Percentiles rank a stretch among this genome's conserved stretches.
Evolutionary conservation across 2,329 filamentous ascomycete genomes (phyloP).

Genomic region (Penicillium hesseltinei): DNA sequence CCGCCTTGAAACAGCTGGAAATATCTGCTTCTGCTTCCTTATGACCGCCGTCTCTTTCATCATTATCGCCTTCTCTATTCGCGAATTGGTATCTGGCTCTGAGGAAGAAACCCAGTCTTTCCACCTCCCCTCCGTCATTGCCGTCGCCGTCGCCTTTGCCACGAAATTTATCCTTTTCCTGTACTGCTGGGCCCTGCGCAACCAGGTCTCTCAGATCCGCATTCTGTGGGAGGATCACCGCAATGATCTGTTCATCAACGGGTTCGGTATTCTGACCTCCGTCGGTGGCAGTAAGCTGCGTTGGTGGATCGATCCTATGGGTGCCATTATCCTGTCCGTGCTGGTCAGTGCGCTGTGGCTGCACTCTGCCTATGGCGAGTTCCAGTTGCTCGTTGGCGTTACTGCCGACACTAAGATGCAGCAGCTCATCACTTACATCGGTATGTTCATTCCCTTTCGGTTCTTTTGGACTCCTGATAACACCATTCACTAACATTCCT

Average conservation of each 20-base stretch:
- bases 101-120: conserved; percentile 61
- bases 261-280: conserved; percentile 84
- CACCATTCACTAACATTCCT: conserved; percentile 3
- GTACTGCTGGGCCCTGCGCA: conserved; percentile 87
- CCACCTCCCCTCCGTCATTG: conserved; percentile 78
- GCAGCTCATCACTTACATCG: conserved; percentile 94
- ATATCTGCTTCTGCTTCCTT: conserved; percentile 93
- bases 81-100: conserved; percentile 60
- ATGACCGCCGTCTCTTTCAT: conserved; percentile 93
- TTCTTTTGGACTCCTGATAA: not conserved
- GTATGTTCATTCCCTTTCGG: conserved; percentile 44
- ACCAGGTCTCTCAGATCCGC: conserved; percentile 86
- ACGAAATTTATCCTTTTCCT: conserved; percentile 83
- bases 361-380: conserved; percentile 81
- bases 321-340: conserved; percentile 77
- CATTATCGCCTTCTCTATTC: conserved; percentile 81
- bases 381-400: conserved; percentile 85
- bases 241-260: conserved; percentile 96
- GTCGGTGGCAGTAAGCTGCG: conserved; percentile 83
- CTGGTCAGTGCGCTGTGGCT: conserved; percentile 80
- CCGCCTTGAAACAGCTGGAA: conserved; percentile 90
- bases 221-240: conserved; percentile 97
- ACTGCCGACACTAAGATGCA: conserved; percentile 80
- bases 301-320: conserved; percentile 95
- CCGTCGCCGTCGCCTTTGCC: conserved; percentile 76